Evolutionary conservation across 2,329 filamentous ascomycete genomes (phyloP), one percentile per base, ranked within the genome.

Genomic region (Aspergillus sp.): DNA sequence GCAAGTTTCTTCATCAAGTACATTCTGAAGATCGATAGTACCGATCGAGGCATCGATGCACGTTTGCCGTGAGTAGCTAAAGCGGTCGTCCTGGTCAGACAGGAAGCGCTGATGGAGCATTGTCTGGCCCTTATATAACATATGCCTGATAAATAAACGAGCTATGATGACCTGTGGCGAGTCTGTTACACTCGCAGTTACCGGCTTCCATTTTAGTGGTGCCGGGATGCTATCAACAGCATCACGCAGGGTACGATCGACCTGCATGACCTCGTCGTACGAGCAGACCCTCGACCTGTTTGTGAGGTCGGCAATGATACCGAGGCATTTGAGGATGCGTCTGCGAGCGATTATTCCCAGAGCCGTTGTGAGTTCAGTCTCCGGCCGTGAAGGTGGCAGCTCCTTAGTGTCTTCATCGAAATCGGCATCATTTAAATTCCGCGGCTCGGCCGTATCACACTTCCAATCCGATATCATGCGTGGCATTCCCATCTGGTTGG

Each of bases 401-500:
- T 76, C 74, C 2, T 64, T 64, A 5, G 75, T 77, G 40, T 80
- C 68, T 63, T 82, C 77, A 58, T 77, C 74, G 57, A 88, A 84
- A 64, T 88, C 85, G 2, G 81, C 76, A 67, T 89, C 85, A 35
- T 79, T 70, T 23, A 88, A 66, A 66, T 88, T 87, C 14, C 78
- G 74, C 6, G 85, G 85, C 19, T 81, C 69, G 1, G 70, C 64
- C 0, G 84, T 86, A 65, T 89, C 86, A 47, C 79, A 82, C 55
- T 87, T 82, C 57, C 84, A 81, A 21, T 80, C 78, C 47, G 82
- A 76, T 47, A 87, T 77, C 79, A 86, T 84, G 59, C 80, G 81
- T 3, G 86, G 86, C 39, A 89, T 73, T 1, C 86, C 87, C 64
- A 88, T 79, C 64, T 88, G 84, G 66, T 85, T 87, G 1, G 84